phyloP scores from a whole-genome alignment of 139 green algal species.

The Coelastrella sp. region DNA sequence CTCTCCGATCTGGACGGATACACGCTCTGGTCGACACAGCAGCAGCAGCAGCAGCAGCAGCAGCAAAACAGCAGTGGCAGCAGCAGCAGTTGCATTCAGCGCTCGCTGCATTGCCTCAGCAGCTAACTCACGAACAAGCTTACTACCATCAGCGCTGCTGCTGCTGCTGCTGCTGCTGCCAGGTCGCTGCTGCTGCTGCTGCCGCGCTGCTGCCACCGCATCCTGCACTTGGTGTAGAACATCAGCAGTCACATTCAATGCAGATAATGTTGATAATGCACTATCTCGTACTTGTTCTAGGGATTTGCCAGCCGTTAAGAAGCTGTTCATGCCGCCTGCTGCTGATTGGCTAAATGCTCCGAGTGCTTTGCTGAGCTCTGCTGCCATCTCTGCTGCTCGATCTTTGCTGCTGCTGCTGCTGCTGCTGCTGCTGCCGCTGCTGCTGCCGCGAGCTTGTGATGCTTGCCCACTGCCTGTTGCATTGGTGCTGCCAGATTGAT shows the following conservation, averaged over 20 bases:
- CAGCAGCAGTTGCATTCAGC: constrained; percentile 66
- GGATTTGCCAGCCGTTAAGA: background rate
- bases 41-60: constrained; percentile 56
- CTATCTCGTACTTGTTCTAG: constrained; percentile 61
- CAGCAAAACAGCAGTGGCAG: constrained; percentile 54
- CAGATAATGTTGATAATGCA: constrained; percentile 46
- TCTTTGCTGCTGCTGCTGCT: background rate
- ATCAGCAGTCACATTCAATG: constrained; percentile 56
- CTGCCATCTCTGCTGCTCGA: constrained; percentile 56
- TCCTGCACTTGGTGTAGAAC: constrained; percentile 53
- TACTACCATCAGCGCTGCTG: background rate
- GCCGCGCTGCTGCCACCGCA: constrained; percentile 54
- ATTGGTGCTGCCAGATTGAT: no score
- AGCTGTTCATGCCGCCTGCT: constrained; percentile 18
- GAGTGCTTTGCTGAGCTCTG: constrained; percentile 62
- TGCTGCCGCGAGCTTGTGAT: constrained; percentile 5
- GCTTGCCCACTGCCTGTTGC: no score
- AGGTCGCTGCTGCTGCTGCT: constrained; percentile 38
- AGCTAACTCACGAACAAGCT: constrained; percentile 36
- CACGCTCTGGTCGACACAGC: constrained; percentile 58
- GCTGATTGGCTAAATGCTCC: constrained; percentile 49
- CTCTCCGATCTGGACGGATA: no score
- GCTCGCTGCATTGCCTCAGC: constrained; percentile 58
- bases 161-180: constrained; percentile 34
- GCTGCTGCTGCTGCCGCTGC: background rate